Conservation (phyloP, 2,329 filamentous ascomycete species). For the Curvularia spicifera region DNA sequence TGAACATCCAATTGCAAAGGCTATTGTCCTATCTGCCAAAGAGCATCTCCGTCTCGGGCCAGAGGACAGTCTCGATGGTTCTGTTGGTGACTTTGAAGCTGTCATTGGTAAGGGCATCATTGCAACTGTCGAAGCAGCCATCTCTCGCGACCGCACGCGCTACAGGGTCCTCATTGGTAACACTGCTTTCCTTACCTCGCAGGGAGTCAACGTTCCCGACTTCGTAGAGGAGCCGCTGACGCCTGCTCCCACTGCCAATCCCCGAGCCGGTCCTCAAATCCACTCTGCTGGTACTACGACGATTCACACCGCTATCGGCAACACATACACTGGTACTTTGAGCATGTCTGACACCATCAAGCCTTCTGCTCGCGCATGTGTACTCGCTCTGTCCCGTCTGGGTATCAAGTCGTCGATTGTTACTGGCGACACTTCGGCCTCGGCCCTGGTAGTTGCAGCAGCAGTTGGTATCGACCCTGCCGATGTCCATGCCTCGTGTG, state of each 20-base stretch:
- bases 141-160: constrained; percentile 69
- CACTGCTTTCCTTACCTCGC: constrained; percentile 74
- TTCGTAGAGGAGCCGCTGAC: constrained; percentile 60
- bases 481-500: constrained; percentile 84
- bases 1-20: constrained; percentile 94
- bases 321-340: constrained; percentile 78
- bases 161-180: constrained; percentile 88
- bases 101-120: constrained; percentile 84
- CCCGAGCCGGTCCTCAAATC: constrained; percentile 48
- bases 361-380: constrained; percentile 78
- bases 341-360: constrained; percentile 92
- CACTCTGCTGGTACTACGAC: constrained; percentile 75
- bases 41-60: constrained; percentile 72
- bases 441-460: constrained; percentile 81
- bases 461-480: constrained; percentile 79
- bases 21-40: constrained; percentile 78
- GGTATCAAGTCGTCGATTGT: constrained; percentile 88
- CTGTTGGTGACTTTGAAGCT: constrained; percentile 82
- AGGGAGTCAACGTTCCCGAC: constrained; percentile 68
- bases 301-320: constrained; percentile 89
- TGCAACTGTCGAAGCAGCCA: constrained; percentile 78
- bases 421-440: constrained; percentile 87
- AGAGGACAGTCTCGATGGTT: constrained; percentile 80
- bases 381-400: constrained; percentile 82
- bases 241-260: constrained; percentile 33